phyloP scores from a whole-genome alignment of 2,329 filamentous ascomycete genomes.

The Acrocalymma vagum region DNA sequence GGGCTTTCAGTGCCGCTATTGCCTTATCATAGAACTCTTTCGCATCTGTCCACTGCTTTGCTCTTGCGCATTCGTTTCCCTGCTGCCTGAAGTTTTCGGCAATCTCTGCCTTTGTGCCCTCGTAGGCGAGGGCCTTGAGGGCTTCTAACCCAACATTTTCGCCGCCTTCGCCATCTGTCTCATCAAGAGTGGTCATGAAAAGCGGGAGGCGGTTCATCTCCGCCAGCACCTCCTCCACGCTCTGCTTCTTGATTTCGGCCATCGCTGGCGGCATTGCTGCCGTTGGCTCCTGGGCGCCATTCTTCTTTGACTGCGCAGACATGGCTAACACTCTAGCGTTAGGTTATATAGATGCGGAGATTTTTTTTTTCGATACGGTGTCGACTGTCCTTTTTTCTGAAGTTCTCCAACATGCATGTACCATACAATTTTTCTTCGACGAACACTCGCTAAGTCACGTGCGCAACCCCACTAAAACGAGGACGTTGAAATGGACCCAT shows the following conservation, averaged over 20 bases:
- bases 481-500: too few relatives aligned
- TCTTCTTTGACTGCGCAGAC: slow-evolving; percentile 21
- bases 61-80: slow-evolving; percentile 86
- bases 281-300: slow-evolving; percentile 30
- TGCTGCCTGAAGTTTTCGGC: slow-evolving; percentile 86
- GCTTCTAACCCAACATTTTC: slow-evolving; percentile 88
- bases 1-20: slow-evolving; percentile 73
- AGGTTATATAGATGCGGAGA: too few relatives aligned
- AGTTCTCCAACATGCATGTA: too few relatives aligned
- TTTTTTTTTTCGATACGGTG: too few relatives aligned
- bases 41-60: slow-evolving; percentile 79
- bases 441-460: too few relatives aligned
- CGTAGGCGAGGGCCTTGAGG: slow-evolving; percentile 88
- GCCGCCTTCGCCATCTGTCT: slow-evolving; percentile 66
- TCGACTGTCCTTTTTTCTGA: too few relatives aligned
- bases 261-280: slow-evolving; percentile 66
- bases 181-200: slow-evolving; percentile 92
- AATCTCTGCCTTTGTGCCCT: slow-evolving; percentile 87
- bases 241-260: slow-evolving; percentile 64
- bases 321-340: too few relatives aligned
- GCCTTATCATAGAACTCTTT: slow-evolving; percentile 92
- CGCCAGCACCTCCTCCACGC: slow-evolving; percentile 66
- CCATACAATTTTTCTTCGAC: too few relatives aligned
- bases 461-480: too few relatives aligned
- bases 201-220: slow-evolving; percentile 79